Evolutionary conservation across 208 protist genomes (phyloP), one percentile per base, ranked within the genome.

Genomic region (Herpetomonas tarakana): DNA sequence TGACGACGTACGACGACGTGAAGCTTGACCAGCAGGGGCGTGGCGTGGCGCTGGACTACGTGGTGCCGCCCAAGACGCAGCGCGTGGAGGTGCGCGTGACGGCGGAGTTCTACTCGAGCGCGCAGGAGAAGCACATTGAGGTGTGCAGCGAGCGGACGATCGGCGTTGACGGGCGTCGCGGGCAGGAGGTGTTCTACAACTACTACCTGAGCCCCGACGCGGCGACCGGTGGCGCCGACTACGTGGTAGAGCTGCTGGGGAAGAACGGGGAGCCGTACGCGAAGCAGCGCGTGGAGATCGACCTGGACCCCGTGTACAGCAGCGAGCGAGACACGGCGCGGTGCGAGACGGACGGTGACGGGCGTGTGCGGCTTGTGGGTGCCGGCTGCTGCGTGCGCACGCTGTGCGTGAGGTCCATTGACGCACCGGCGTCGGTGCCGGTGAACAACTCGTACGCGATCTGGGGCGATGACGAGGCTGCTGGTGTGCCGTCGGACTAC

Each of bases 221-320:
- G 19, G 50, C 25, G 50, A 54, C 3, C 35, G 35, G 9, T 6
- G 35, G 50, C n/a, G 44, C 44, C 30, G 16, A 44, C 46, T 54
- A 54, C 18, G 29, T 22, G 22, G 22, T 62, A 45, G 46, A 62
- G 35, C 47, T 52, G 18, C 45, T 62, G 1, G 58, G 58, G n/a
- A 62, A 54, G 58, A 44, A 62, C 31, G 58, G 58, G 3, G 58
- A 62, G 58, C 35, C 58, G 46, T 62, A 62, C 58, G 29, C 25
- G 16, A 21, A 38, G n/a, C 46, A 46, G 46, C 46, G 47, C 22
- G 58, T 62, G 45, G 28, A 54, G 26, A 16, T 62, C 25, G 19
- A 9, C 4, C 3, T 62, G n/a, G 7, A 21, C 6, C 35, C 39
- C 12, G 18, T 24, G 29, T 62, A 54, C 58, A 25, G 19, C 27